Conservation (phyloP, 345 rosid species). For the Lenwebbia sp. region DNA sequence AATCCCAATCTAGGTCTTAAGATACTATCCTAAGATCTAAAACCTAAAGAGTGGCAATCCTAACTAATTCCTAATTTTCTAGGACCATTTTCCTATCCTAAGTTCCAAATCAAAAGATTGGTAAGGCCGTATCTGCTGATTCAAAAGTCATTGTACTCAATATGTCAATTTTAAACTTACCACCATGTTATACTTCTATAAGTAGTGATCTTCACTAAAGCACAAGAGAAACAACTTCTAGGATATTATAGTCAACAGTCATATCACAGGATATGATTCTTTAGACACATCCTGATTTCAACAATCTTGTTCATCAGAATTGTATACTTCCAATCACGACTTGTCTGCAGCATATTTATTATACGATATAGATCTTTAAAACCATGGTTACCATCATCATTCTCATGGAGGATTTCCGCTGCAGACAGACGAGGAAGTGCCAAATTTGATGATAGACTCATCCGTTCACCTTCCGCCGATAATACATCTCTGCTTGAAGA, state of each 20-base stretch:
- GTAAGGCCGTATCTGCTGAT: background rate
- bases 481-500: conserved; percentile 52
- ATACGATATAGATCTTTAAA: too few relatives aligned
- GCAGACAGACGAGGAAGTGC: conserved; percentile 51
- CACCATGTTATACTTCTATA: background rate
- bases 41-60: background rate
- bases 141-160: background rate
- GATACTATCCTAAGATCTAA: background rate
- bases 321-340: background rate
- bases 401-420: conserved; percentile 58
- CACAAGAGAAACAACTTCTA: background rate
- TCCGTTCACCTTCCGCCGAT: conserved; percentile 36
- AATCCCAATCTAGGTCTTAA: background rate
- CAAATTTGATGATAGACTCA: conserved; percentile 50
- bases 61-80: background rate
- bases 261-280: background rate
- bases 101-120: background rate
- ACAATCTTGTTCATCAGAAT: background rate
- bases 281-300: background rate
- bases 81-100: background rate
- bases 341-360: background rate
- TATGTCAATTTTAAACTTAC: background rate
- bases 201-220: background rate
- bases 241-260: background rate
- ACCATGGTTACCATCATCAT: conserved; percentile 30